Percentiles rank a stretch among this genome's conserved stretches.
These are phyloP conservation scores for Diaporthe capsici DNA, from an alignment of 2,329 filamentous ascomycete species.

Conservation along the genomic window DNA sequence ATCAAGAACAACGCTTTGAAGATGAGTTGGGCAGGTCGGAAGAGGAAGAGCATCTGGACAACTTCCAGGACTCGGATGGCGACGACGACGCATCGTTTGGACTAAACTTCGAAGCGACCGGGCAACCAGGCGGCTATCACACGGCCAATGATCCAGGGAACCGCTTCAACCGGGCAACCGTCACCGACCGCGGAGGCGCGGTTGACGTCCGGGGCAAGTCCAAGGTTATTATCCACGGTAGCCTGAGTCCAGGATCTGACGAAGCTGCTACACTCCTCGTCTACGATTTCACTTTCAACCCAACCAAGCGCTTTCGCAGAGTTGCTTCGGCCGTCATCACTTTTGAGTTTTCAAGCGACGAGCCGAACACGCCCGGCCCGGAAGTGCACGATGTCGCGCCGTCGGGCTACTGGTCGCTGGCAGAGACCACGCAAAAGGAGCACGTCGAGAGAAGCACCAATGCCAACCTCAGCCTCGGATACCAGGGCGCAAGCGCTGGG, in stretches of 20 bases:
- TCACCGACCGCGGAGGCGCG: not conserved
- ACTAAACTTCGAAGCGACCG: not conserved
- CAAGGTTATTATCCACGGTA: not conserved
- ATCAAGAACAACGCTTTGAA: too few relatives aligned
- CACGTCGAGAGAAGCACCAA: not conserved
- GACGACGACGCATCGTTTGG: not conserved
- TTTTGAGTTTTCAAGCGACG: not conserved
- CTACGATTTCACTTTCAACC: not conserved
- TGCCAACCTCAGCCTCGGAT: not conserved
- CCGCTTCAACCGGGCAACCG: not conserved
- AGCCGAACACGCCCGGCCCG: not conserved
- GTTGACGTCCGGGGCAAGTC: not conserved
- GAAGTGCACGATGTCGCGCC: not conserved
- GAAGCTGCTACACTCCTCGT: not conserved
- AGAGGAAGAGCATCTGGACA: not conserved
- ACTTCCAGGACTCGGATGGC: not conserved
- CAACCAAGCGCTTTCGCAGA: not conserved
- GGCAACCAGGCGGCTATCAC: not conserved
- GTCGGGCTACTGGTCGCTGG: not conserved
- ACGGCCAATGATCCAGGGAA: not conserved
- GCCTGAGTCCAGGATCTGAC: not conserved
- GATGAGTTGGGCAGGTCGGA: too few relatives aligned
- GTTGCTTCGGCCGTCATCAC: not conserved
- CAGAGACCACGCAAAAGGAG: not conserved
- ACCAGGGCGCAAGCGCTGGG: not conserved